Evolutionary conservation across 164 flowering plant genomes (phyloP), one percentile per base, ranked within the genome.

Genomic region (Liriodendron chinense): DNA sequence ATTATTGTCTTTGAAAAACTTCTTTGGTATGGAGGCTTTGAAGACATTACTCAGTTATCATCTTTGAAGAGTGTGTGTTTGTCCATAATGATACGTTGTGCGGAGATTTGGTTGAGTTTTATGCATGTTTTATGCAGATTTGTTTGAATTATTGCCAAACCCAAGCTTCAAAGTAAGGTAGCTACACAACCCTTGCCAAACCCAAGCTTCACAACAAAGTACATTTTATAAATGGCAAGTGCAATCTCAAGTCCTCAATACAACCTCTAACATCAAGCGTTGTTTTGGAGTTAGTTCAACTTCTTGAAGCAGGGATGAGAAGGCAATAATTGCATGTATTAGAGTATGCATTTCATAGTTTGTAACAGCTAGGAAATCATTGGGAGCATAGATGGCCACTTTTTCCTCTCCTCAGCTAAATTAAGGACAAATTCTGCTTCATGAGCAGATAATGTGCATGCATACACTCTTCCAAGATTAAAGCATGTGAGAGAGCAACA

Each of bases 401-500:
- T 91, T 93, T 74, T 94, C 97, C 56, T 91, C 95, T 70, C 75
- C 81, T 22, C 89, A 72, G 96, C 96, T 82, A 81, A 72, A 82
- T 91, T 88, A 34, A 93, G 74, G 70, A 93, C 94, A 80, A 86
- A 77, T 91, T 91, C 80, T 91, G 97, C 77, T 90, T 89, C 82
- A 85, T 77, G 47, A 93, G 90, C 79, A 86, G 90, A 75, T 91
- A 91, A 49, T 88, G 90, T 7, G 92, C 91, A 66, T 84, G 78
- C 91, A 87, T 91, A 9, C 96, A 93, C 72, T 93, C 96, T 77
- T 93, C 96, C 47, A 93, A 76, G 80, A 91, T 86, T 23, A 92
- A 91, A 76, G 97, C 93, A 82, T 91, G 94, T 68, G 94, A 92
- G 67, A 91, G 90, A 83, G 94, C 94, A 77, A 92, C 92, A 68